Percentiles rank a stretch among this genome's conserved stretches.
These are phyloP conservation scores for Neurospora africana DNA, from an alignment of 495 filamentous ascomycete genomes.

Conservation along the genomic window DNA sequence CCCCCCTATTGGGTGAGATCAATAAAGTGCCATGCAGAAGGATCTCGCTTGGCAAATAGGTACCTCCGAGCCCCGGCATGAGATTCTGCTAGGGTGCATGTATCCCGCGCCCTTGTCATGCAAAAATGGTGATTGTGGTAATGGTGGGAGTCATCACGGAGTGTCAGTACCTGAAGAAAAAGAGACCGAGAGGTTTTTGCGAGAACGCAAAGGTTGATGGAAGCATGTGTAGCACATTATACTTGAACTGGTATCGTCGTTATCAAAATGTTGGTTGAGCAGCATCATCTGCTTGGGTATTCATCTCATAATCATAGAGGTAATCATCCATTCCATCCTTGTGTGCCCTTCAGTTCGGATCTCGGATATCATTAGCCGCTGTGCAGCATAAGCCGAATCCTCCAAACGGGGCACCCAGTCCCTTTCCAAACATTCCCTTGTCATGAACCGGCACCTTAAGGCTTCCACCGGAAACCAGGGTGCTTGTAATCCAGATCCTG, in stretches of 20 bases:
- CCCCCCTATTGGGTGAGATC: background rate
- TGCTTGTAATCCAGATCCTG: slow-evolving; percentile 65
- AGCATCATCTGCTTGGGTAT: background rate
- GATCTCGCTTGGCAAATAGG: background rate
- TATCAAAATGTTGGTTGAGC: background rate
- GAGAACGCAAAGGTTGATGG: no score
- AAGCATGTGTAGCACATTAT: background rate
- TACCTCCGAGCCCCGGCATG: background rate
- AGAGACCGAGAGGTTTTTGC: background rate
- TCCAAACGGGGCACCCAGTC: background rate
- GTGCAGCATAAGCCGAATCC: background rate
- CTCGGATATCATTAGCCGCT: background rate
- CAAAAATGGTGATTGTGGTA: background rate
- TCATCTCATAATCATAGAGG: background rate
- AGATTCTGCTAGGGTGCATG: background rate
- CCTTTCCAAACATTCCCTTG: background rate
- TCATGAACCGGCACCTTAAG: slow-evolving; percentile 17
- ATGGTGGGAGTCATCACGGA: background rate
- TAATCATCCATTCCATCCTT: background rate
- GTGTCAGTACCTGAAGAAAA: background rate
- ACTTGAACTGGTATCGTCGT: background rate
- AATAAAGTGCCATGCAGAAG: background rate
- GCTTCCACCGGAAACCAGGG: slow-evolving; percentile 56
- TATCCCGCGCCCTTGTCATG: background rate
- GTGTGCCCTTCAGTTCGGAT: background rate